Evolutionary conservation across 2,329 filamentous ascomycete genomes (phyloP), one percentile per base, ranked within the genome.

Genomic region (Lachnum nothofagi): DNA sequence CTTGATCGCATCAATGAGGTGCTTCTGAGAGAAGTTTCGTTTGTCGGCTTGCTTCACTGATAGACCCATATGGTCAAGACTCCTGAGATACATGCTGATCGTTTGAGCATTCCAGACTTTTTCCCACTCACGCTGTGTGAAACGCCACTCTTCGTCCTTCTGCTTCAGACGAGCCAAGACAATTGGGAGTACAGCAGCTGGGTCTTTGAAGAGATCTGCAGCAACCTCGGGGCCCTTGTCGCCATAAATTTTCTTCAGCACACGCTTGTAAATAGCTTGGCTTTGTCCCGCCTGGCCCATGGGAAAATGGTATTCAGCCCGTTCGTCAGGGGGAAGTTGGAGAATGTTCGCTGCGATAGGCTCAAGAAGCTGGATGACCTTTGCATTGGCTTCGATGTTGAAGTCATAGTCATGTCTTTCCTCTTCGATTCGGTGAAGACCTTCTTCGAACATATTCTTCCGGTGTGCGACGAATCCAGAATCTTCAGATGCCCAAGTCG

Each of bases 341-440:
- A 91, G 76, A 68, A 98, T 87, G 63, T 94, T 86, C 63, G 95
- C 90, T 1, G 89, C 90, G 50, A 97, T 88, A 0, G 93, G 93
- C 66, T 97, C 91, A 34, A 98, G 80, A 4, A 98, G 82, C 68
- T 97, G 93, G 51, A 98, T 95, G 42, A 93, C 96, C 59, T 95
- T 91, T 52, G 86, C 81, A 63, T 93, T 95, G 7, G 89, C 88
- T 70, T 98, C 93, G 45, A 98, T 97, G 65, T 96, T 93, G 70
- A 94, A 95, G 67, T 98, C 93, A 62, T 98, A 98, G 65, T 98
- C 93, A 64, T 98, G 93, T 4, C 93, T 86, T 67, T 98, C 93
- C 68, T 98, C 93, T 68, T 98, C 93, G 52, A 98, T 96, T 17
- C 93, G 80, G 65, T 98, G 93, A 7, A 98, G 80, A 25, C 87